Conservation (phyloP, 2,329 filamentous ascomycete genomes). For the Alternaria sp. region DNA sequence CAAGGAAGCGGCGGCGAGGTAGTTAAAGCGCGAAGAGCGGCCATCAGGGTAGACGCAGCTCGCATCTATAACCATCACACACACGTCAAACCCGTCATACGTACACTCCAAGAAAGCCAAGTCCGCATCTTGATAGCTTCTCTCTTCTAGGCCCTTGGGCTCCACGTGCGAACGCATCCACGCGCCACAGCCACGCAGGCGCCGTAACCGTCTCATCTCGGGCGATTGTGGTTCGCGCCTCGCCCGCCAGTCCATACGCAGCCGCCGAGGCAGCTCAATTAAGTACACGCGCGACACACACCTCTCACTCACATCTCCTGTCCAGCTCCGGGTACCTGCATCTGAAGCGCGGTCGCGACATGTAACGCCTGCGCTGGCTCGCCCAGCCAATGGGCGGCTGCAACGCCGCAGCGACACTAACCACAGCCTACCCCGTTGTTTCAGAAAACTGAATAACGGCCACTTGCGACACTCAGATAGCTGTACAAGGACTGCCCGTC, state of each 20-base stretch:
- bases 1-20: neutral
- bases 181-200: neutral
- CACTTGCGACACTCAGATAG: slow-evolving; percentile 24
- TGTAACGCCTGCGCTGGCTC: slow-evolving; percentile 12
- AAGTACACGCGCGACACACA: slow-evolving; percentile 12
- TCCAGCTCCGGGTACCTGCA: slow-evolving; percentile 19
- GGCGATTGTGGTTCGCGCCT: neutral
- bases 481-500: slow-evolving; percentile 18
- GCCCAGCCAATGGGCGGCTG: slow-evolving; percentile 20
- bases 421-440: slow-evolving; percentile 22
- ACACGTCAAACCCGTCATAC: neutral
- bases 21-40: neutral
- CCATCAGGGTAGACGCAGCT: slow-evolving; percentile 6
- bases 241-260: slow-evolving; percentile 6
- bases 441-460: slow-evolving; percentile 22
- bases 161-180: slow-evolving; percentile 11
- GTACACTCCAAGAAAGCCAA: slow-evolving; percentile 2
- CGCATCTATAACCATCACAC: neutral
- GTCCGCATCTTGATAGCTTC: neutral
- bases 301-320: slow-evolving; percentile 13
- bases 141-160: neutral
- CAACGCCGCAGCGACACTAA: slow-evolving; percentile 9
- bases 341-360: slow-evolving; percentile 31
- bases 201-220: slow-evolving; percentile 1
- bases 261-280: slow-evolving; percentile 10